phyloP scores from a whole-genome alignment of 2,329 filamentous ascomycete genomes.

The Cercospora sp. region DNA sequence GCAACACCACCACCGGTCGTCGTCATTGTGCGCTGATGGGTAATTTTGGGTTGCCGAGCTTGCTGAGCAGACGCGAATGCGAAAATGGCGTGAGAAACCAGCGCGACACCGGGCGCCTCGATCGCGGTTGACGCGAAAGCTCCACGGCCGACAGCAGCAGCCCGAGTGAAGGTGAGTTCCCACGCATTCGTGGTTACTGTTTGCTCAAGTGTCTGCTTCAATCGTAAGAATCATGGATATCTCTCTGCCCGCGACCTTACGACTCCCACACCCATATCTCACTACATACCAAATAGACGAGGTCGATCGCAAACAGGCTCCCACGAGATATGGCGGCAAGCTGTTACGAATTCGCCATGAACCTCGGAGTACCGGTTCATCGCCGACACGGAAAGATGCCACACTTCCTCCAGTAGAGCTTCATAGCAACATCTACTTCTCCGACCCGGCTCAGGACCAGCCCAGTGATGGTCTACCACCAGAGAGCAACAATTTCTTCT shows the following conservation, averaged over 20 bases:
- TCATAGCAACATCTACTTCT: conserved; percentile 42
- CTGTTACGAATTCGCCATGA: conserved; percentile 17
- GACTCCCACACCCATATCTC: conserved; percentile 49
- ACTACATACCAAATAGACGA: conserved; percentile 45
- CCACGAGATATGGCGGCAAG: conserved; percentile 31
- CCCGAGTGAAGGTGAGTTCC: background rate
- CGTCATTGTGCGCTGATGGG: background rate
- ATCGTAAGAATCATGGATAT: conserved; percentile 7
- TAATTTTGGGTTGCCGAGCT: background rate
- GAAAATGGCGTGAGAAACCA: background rate
- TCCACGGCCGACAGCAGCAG: background rate
- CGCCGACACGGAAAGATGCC: conserved; percentile 15
- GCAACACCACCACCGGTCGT: background rate
- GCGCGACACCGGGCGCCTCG: background rate
- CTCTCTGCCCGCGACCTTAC: conserved; percentile 14
- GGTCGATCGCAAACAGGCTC: conserved; percentile 29
- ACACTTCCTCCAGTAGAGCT: conserved; percentile 35
- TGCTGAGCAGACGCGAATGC: background rate
- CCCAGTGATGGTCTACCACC: conserved; percentile 32
- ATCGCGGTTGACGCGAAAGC: background rate
- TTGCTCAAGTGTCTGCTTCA: background rate
- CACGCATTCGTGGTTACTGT: background rate
- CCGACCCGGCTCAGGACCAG: conserved; percentile 25
- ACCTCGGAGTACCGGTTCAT: conserved; percentile 11
- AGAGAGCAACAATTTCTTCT: conserved; percentile 37